These are phyloP conservation scores for Volvariella volvacea DNA, from an alignment of 1,284 basidiomycete species.

Conservation along the genomic window DNA sequence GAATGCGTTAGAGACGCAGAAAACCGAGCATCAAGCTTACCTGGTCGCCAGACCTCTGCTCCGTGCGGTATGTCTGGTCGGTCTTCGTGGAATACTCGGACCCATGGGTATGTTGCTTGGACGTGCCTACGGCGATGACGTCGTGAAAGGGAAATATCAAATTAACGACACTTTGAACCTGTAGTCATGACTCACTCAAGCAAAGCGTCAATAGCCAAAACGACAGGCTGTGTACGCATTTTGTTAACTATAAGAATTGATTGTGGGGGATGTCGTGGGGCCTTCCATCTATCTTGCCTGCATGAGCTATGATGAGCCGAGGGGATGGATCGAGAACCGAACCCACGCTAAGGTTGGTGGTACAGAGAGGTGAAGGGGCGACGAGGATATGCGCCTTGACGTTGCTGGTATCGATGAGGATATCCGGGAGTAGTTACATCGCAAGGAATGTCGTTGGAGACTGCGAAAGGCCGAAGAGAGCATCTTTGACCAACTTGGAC, in stretches of 20 bases:
- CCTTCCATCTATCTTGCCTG: conserved; percentile 26
- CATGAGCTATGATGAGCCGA: conserved; percentile 15
- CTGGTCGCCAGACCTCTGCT: conserved; percentile 57
- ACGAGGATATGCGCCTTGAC: neutral
- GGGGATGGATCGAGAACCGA: conserved; percentile 18
- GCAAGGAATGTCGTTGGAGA: neutral
- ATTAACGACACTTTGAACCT: conserved; percentile 22
- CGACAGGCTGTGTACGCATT: conserved; percentile 64
- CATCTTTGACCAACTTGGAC: neutral
- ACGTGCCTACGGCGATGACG: conserved; percentile 44
- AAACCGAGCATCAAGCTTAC: conserved; percentile 24
- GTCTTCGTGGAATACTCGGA: conserved; percentile 73
- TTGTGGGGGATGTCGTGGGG: conserved; percentile 28
- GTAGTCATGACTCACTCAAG: conserved; percentile 42
- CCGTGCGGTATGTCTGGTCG: conserved; percentile 59
- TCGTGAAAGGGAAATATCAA: conserved; percentile 1
- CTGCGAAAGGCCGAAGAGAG: conserved; percentile 1
- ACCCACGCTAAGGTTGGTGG: no score
- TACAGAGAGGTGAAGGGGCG: neutral
- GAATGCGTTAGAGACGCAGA: conserved; percentile 7
- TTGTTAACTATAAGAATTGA: conserved; percentile 72
- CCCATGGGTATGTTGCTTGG: conserved; percentile 56
- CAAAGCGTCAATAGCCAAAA: conserved; percentile 66
- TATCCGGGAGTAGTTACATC: conserved; percentile 10
- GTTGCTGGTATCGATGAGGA: neutral